phyloP scores from a whole-genome alignment of 2,329 filamentous ascomycete genomes.

The Phyllosticta paracitricarpa region DNA sequence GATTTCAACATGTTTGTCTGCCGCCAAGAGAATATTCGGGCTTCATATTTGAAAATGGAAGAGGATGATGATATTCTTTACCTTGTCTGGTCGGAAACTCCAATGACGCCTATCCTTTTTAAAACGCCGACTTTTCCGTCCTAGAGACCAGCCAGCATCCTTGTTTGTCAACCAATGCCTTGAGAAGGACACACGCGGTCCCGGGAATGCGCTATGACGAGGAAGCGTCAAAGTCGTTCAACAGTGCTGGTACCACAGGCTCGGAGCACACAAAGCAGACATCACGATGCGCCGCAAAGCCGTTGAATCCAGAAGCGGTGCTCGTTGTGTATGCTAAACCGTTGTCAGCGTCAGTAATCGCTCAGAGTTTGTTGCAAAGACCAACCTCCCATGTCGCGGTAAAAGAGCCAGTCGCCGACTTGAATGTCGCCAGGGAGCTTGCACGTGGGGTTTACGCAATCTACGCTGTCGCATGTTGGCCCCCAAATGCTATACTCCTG shows the following conservation, averaged over 20 bases:
- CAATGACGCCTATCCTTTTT: too few relatives aligned
- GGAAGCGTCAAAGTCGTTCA: conserved; percentile 26
- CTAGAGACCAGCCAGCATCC: background rate
- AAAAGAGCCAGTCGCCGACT: conserved; percentile 91
- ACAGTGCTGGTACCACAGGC: conserved; percentile 63
- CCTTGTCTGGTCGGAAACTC: too few relatives aligned
- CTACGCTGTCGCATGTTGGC: conserved; percentile 88
- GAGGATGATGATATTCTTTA: too few relatives aligned
- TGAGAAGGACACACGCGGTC: background rate
- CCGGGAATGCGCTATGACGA: background rate
- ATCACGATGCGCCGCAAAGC: conserved; percentile 78
- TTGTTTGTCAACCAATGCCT: background rate
- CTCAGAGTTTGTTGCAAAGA: background rate
- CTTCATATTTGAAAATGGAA: too few relatives aligned
- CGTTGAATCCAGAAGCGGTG: conserved; percentile 89
- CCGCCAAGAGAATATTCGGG: too few relatives aligned
- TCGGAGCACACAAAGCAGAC: conserved; percentile 88
- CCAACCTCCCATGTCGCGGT: conserved; percentile 72
- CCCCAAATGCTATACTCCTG: conserved; percentile 77
- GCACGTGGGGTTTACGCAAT: conserved; percentile 73
- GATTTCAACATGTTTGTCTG: too few relatives aligned
- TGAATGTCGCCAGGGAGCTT: conserved; percentile 63
- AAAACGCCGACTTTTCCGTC: background rate
- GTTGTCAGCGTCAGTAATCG: background rate
- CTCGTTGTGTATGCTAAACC: conserved; percentile 73